phyloP scores from a whole-genome alignment of 176 grass and related monocot genomes.

The Tillandsia fasciculata region DNA sequence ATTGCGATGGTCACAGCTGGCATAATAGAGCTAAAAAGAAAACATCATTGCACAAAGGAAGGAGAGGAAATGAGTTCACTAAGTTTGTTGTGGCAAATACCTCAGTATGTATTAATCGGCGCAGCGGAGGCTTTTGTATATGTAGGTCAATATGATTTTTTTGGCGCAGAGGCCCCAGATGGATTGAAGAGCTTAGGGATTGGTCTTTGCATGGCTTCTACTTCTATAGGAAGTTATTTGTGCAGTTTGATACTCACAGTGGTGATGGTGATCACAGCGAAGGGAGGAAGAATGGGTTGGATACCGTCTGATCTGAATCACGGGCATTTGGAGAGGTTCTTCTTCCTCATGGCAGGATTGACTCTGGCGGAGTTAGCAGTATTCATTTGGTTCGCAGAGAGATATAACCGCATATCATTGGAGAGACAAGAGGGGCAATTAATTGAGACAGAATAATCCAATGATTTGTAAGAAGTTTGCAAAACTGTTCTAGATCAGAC shows the following conservation, averaged over 20 bases:
- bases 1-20: conserved; percentile 44
- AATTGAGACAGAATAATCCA: background rate
- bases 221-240: conserved; percentile 58
- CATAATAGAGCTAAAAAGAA: conserved; percentile 46
- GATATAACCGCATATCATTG: conserved; percentile 29
- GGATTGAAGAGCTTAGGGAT: conserved; percentile 71
- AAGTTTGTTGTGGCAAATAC: conserved; percentile 46
- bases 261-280: conserved; percentile 32
- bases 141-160: conserved; percentile 77
- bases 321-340: conserved; percentile 57
- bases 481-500: no score
- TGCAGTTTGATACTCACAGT: conserved; percentile 57
- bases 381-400: conserved; percentile 29
- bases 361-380: conserved; percentile 30
- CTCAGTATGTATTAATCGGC: conserved; percentile 62
- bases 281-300: conserved; percentile 41
- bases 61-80: conserved; percentile 18
- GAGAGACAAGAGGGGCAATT: background rate
- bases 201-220: conserved; percentile 43
- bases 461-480: no score
- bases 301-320: conserved; percentile 59
- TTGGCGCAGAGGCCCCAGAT: conserved; percentile 58
- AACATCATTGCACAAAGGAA: conserved; percentile 11
- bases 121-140: conserved; percentile 67
- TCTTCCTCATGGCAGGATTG: conserved; percentile 36